phyloP scores from a whole-genome alignment of 192 early-diverging fungal species.

The Endogone sp. region DNA sequence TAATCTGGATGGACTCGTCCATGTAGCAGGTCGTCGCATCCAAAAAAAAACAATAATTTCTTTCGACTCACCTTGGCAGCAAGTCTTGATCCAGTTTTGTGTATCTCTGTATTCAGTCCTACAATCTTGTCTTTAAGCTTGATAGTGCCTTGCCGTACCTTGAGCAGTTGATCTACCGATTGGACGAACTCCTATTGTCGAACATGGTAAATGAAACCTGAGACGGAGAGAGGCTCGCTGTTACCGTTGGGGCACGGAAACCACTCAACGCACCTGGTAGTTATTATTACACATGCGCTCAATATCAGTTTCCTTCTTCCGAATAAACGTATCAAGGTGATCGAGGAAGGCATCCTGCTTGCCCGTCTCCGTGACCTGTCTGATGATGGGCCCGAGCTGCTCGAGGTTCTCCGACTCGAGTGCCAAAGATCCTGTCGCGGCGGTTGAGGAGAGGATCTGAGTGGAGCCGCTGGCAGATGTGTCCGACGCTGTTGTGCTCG shows the following conservation, averaged over 20 bases:
- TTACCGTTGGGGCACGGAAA: background rate
- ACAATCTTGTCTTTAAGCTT: constrained; percentile 82
- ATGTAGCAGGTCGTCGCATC: too few species aligned
- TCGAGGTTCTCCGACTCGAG: constrained; percentile 67
- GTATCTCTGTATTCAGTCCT: constrained; percentile 82
- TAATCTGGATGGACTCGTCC: too few species aligned
- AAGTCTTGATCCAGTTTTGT: constrained; percentile 72
- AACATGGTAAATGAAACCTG: background rate
- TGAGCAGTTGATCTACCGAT: constrained; percentile 92
- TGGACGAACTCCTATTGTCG: constrained; percentile 79
- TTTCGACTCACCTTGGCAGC: constrained; percentile 58
- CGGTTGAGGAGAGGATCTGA: constrained; percentile 28
- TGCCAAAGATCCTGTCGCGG: constrained; percentile 33
- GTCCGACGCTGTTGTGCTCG: background rate
- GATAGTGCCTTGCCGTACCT: constrained; percentile 85
- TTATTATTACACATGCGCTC: constrained; percentile 96
- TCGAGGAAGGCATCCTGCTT: constrained; percentile 87
- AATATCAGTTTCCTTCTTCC: constrained; percentile 92
- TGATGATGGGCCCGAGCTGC: constrained; percentile 83
- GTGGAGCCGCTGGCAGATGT: constrained; percentile 26
- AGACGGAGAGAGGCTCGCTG: background rate
- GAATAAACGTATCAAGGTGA: constrained; percentile 76
- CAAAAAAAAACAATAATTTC: constrained; percentile 3
- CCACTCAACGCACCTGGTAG: constrained; percentile 67
- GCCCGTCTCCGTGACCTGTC: constrained; percentile 80